Percentiles rank a stretch among this genome's conserved stretches.
Conservation (phyloP, 805 yeast genomes). For the Candida parachauliodes region DNA sequence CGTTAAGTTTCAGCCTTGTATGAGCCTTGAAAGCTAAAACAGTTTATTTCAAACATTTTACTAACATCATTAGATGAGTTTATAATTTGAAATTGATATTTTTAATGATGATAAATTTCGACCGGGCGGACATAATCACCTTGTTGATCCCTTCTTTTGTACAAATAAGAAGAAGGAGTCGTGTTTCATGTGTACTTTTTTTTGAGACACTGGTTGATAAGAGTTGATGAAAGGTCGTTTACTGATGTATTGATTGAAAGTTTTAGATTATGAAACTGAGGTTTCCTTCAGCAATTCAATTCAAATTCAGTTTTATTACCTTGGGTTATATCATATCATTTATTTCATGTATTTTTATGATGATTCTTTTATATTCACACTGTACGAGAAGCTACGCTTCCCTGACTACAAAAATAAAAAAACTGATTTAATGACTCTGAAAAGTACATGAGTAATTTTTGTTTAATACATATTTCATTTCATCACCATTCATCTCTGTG, state of each 20-base stretch:
- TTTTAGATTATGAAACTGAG: not conserved
- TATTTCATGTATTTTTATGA: conserved; percentile 27
- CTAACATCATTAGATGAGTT: conserved; percentile 18
- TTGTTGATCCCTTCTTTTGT: conserved; percentile 36
- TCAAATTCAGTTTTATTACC: conserved; percentile 3
- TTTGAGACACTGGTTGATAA: conserved; percentile 33
- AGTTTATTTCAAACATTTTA: conserved; percentile 2
- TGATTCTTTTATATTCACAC: conserved; percentile 46
- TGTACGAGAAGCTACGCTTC: conserved; percentile 40
- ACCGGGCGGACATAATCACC: conserved; percentile 51
- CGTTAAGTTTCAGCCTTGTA: conserved; percentile 55
- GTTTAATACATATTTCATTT: not conserved
- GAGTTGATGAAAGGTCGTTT: conserved; percentile 47
- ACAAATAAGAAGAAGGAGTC: conserved; percentile 40
- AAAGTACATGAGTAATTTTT: conserved; percentile 3
- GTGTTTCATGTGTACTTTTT: conserved; percentile 44
- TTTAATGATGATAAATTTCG: conserved; percentile 42
- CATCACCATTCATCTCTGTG: too few species aligned
- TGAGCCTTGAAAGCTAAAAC: conserved; percentile 28
- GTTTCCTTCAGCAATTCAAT: conserved; percentile 3
- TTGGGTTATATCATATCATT: not conserved
- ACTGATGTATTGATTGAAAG: conserved; percentile 21
- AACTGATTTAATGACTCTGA: conserved; percentile 51
- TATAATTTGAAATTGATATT: not conserved
- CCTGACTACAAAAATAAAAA: conserved; percentile 33